Evolutionary conservation across 2,329 filamentous ascomycete species (phyloP).

Genomic region (Verruconis gallopava): DNA sequence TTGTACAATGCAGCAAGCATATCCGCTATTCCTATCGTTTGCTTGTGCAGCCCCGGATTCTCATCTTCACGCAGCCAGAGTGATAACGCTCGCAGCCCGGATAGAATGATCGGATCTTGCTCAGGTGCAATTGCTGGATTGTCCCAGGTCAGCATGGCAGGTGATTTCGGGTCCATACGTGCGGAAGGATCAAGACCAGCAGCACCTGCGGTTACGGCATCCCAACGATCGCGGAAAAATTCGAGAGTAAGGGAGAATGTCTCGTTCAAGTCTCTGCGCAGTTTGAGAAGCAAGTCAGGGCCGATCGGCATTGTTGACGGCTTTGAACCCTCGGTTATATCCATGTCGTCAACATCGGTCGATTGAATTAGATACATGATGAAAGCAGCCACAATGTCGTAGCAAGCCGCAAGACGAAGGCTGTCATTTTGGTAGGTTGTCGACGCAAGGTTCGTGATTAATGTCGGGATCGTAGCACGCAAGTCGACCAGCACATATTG

Average conservation of each 20-base stretch:
- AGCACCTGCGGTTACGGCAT: slow-evolving; percentile 45
- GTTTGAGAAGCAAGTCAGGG: slow-evolving; percentile 47
- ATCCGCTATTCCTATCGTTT: slow-evolving; percentile 45
- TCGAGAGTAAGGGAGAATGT: slow-evolving; percentile 51
- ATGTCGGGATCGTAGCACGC: slow-evolving; percentile 46
- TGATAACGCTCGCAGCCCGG: slow-evolving; percentile 44
- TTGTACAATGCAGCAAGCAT: slow-evolving; percentile 52
- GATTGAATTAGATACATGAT: slow-evolving; percentile 17
- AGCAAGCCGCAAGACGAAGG: slow-evolving; percentile 44
- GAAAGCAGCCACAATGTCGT: slow-evolving; percentile 45
- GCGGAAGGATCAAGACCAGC: slow-evolving; percentile 48
- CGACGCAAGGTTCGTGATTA: slow-evolving; percentile 46
- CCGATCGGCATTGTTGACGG: slow-evolving; percentile 33
- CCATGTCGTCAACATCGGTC: slow-evolving; percentile 12
- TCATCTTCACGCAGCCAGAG: slow-evolving; percentile 61
- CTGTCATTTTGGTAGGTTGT: slow-evolving; percentile 39
- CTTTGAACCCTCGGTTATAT: slow-evolving; percentile 4
- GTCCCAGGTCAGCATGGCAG: slow-evolving; percentile 43
- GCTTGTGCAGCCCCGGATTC: slow-evolving; percentile 42
- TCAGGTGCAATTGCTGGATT: slow-evolving; percentile 26
- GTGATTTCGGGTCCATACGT: slow-evolving; percentile 19
- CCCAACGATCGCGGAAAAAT: slow-evolving; percentile 57
- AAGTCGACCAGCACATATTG: slow-evolving; percentile 55
- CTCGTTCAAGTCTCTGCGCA: slow-evolving; percentile 48
- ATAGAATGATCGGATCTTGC: slow-evolving; percentile 46